Evolutionary conservation across 2,329 filamentous ascomycete species (phyloP), one percentile per base, ranked within the genome.

Genomic region (Alternaria panax): DNA sequence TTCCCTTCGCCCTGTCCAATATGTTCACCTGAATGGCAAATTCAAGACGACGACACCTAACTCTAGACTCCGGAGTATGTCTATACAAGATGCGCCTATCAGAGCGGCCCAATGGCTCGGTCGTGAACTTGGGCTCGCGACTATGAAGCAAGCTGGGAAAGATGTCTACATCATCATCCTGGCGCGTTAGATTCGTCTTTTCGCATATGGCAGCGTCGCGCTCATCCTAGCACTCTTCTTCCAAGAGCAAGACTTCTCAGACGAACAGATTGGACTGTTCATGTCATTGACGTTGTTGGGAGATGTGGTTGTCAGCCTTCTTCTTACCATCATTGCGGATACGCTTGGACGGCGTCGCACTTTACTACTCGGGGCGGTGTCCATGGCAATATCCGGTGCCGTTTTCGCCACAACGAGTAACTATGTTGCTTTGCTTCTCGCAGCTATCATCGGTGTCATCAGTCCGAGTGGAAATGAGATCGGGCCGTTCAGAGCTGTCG

Each of bases 281-380:
- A 79, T 79, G 75, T 79, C 78, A 2, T 60, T 79, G 46, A 80
- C 78, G 0, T 59, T 79, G 16, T 65, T 79, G 1, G 78, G 78
- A 2, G 78, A 80, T 59, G 76, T 79, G 0, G 40, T 73, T 2
- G 61, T 80, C 11, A 75, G 71, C 36, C 66, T 79, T 7, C 52
- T 78, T 7, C 75, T 80, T 0, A 79, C 78, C 6, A 68, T 79
- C 1, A 60, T 78, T 16, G 77, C 78, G 6, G 78, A 80, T 55
- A 51, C 55, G 1, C 58, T 79, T 14, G 78, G 78, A 20, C 34
- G 78, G 4, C 59, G 78, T 12, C 68, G 60, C 7, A 77, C 68
- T 5, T 60, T 80, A 9, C 57, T 79, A 27, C 53, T 78, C 0
- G 78, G 78, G 0, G 70, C 76, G 11, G 36, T 68, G 8, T 65